Percentiles rank a stretch among this genome's conserved stretches.
Conservation (phyloP, 2,329 filamentous ascomycete species). For the Rhinocladiella mackenziei region DNA sequence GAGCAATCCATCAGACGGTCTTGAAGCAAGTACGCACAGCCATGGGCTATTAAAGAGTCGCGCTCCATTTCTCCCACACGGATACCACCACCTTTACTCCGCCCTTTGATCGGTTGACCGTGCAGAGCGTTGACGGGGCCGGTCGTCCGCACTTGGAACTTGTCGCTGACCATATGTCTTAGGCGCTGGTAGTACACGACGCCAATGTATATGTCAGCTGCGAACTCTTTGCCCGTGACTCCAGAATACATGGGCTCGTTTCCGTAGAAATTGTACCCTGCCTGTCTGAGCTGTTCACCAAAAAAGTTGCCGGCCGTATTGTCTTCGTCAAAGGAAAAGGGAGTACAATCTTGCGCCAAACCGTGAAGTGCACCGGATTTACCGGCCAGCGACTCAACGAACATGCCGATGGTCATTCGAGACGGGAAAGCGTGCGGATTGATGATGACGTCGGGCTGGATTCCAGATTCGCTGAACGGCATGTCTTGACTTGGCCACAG, state of each 20-base stretch:
- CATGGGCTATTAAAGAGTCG: constrained; percentile 89
- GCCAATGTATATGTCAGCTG: constrained; percentile 92
- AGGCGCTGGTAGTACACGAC: constrained; percentile 98
- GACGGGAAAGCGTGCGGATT: constrained; percentile 99
- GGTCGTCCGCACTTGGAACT: constrained; percentile 95
- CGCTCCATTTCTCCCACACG: constrained; percentile 99
- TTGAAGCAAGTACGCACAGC: constrained; percentile 89
- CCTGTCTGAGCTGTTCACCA: constrained; percentile 88
- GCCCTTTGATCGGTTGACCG: constrained; percentile 93
- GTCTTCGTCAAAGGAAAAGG: constrained; percentile 89
- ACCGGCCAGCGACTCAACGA: constrained; percentile 92
- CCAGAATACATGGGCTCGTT: constrained; percentile 99
- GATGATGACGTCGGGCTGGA: constrained; percentile 97
- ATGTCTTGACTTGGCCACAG: constrained; percentile 93
- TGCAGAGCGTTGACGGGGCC: constrained; percentile 87
- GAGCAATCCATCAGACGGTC: constrained; percentile 96
- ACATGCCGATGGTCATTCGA: constrained; percentile 99
- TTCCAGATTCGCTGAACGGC: constrained; percentile 94
- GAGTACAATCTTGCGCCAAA: constrained; percentile 91
- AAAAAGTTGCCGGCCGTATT: constrained; percentile 93
- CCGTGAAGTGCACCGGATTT: constrained; percentile 93
- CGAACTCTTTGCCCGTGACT: constrained; percentile 89
- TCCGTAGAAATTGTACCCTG: constrained; percentile 95
- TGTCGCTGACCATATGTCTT: constrained; percentile 99
- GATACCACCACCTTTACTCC: constrained; percentile 95